Percentiles rank a stretch among this genome's conserved stretches.
These are phyloP conservation scores for Candida sp. DNA, from an alignment of 1,139 yeast genomes.

Conservation along the genomic window DNA sequence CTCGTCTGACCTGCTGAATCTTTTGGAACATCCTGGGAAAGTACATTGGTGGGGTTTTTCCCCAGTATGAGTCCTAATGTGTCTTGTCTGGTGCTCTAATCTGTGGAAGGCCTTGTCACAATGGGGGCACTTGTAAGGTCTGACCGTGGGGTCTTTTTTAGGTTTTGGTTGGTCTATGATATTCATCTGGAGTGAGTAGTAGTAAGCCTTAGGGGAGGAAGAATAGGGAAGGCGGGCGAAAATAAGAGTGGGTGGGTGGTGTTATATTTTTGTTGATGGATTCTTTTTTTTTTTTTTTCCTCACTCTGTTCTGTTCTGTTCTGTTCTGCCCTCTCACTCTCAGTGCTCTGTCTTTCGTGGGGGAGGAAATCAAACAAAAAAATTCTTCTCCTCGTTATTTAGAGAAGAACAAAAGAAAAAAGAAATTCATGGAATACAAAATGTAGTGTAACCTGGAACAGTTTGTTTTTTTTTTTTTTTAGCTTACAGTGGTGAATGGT, in stretches of 20 bases:
- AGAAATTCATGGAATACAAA: not conserved
- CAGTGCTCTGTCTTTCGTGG: not conserved
- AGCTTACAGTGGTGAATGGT: too few species aligned
- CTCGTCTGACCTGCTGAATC: constrained; percentile 72
- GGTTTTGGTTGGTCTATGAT: constrained; percentile 16
- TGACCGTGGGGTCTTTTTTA: constrained; percentile 22
- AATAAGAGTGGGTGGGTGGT: not conserved
- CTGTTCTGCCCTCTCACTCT: too few species aligned
- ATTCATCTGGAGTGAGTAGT: not conserved
- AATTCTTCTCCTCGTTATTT: not conserved
- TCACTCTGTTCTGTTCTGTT: not conserved
- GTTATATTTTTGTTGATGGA: constrained; percentile 4
- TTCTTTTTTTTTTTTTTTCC: not conserved
- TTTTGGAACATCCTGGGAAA: constrained; percentile 67
- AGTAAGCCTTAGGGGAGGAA: not conserved
- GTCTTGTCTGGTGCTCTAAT: constrained; percentile 72
- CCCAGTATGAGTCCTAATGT: constrained; percentile 72
- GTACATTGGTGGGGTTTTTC: constrained; percentile 79
- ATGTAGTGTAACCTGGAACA: too few species aligned
- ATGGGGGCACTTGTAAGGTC: constrained; percentile 63
- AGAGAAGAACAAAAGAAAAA: not conserved
- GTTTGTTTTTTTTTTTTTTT: not conserved
- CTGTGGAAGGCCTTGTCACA: constrained; percentile 69
- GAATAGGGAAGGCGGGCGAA: not conserved
- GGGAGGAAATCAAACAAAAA: not conserved